These are phyloP conservation scores for Suillus plorans DNA, from an alignment of 768 basidiomycete species.

Conservation along the genomic window DNA sequence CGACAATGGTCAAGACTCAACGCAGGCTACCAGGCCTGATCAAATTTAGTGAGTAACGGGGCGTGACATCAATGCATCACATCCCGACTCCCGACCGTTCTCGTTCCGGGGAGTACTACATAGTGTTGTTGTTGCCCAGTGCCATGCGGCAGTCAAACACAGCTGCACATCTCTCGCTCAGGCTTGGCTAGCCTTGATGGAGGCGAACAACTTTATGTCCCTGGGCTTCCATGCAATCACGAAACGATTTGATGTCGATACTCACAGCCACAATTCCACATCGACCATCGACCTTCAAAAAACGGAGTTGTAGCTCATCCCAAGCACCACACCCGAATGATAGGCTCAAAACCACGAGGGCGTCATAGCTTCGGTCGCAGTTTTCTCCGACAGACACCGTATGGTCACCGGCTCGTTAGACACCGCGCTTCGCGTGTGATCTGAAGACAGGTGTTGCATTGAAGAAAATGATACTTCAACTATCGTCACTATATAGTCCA, in stretches of 20 bases:
- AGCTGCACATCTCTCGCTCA: too few relatives aligned
- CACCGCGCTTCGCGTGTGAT: neutral
- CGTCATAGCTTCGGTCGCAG: neutral
- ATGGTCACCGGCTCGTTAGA: neutral
- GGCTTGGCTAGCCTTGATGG: neutral
- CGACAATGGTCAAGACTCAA: neutral
- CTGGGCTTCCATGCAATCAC: neutral
- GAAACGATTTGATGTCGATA: neutral
- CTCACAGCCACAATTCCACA: neutral
- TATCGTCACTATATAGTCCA: neutral
- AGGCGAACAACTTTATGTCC: neutral
- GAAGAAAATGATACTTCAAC: neutral
- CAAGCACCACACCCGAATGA: neutral
- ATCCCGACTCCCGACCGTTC: neutral
- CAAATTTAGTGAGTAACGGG: neutral
- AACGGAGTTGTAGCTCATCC: neutral
- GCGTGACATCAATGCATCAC: neutral
- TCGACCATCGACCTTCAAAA: neutral
- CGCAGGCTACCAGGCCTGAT: neutral
- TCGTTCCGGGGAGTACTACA: neutral
- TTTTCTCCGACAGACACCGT: neutral
- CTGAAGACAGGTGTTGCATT: neutral
- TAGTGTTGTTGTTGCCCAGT: too few relatives aligned
- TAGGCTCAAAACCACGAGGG: neutral
- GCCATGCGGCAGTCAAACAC: too few relatives aligned